Evolutionary conservation across 257 asterid species (phyloP).

Genomic region (Fraxinus quadrangulata): DNA sequence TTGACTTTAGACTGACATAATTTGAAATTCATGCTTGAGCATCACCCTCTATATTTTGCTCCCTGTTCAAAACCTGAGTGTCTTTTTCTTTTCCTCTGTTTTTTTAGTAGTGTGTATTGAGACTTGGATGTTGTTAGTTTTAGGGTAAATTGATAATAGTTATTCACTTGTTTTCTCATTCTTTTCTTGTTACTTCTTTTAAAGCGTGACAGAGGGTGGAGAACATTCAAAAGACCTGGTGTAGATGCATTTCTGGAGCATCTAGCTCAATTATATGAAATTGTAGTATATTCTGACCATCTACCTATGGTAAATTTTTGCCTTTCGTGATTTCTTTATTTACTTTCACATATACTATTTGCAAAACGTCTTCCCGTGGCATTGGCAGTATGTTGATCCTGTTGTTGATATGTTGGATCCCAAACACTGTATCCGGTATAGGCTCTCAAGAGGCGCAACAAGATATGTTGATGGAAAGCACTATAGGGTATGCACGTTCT

Average conservation of each 20-base stretch:
- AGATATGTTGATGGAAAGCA: slow-evolving; percentile 80
- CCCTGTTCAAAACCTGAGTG: neutral
- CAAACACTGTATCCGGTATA: slow-evolving; percentile 65
- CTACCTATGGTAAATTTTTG: slow-evolving; percentile 21
- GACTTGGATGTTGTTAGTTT: neutral
- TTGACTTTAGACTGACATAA: neutral
- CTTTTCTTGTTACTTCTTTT: slow-evolving; percentile 7
- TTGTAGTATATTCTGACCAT: slow-evolving; percentile 75
- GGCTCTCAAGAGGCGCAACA: slow-evolving; percentile 75
- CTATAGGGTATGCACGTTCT: slow-evolving; percentile 60
- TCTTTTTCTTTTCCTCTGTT: neutral
- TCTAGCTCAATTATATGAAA: slow-evolving; percentile 78
- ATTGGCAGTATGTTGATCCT: slow-evolving; percentile 82
- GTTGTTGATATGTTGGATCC: slow-evolving; percentile 71
- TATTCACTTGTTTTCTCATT: neutral
- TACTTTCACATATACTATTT: neutral
- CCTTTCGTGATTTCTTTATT: neutral
- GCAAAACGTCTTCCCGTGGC: slow-evolving; percentile 18
- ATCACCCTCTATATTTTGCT: neutral
- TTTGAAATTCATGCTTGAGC: neutral
- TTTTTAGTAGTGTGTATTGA: neutral
- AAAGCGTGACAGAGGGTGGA: slow-evolving; percentile 97
- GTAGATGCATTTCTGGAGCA: slow-evolving; percentile 89
- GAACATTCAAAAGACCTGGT: slow-evolving; percentile 93
- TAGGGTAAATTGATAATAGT: neutral